These are phyloP conservation scores for Suhomyces panamericanus DNA, from an alignment of 1,139 yeast species.

Conservation along the genomic window DNA sequence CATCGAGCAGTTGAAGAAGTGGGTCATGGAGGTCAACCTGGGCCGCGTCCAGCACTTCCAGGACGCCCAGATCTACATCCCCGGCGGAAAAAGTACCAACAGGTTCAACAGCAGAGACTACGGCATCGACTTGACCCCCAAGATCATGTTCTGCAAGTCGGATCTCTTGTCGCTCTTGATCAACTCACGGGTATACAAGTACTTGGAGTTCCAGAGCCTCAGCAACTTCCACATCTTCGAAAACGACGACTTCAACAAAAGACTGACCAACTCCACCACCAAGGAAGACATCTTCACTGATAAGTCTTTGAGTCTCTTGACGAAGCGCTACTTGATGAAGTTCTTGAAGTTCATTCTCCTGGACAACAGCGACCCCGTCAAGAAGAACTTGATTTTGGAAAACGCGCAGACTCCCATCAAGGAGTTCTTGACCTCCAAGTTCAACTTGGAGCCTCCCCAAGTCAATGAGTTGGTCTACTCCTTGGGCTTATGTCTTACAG, in stretches of 20 bases:
- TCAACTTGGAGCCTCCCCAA: constrained; percentile 72
- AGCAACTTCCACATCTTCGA: constrained; percentile 89
- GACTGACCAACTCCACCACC: constrained; percentile 63
- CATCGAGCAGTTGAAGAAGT: constrained; percentile 75
- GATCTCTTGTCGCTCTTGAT: constrained; percentile 77
- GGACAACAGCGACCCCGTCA: constrained; percentile 59
- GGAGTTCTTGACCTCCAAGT: constrained; percentile 59
- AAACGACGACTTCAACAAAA: constrained; percentile 78
- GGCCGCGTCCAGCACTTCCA: constrained; percentile 51
- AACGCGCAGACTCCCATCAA: constrained; percentile 58
- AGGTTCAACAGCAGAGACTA: constrained; percentile 68
- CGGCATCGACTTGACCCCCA: constrained; percentile 88
- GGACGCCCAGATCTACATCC: constrained; percentile 73
- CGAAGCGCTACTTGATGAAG: constrained; percentile 87
- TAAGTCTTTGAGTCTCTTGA: constrained; percentile 69
- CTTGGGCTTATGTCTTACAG: constrained; percentile 71
- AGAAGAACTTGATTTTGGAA: constrained; percentile 52
- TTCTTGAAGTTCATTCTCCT: constrained; percentile 81
- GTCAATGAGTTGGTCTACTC: constrained; percentile 80
- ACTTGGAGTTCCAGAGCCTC: constrained; percentile 87
- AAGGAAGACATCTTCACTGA: constrained; percentile 94
- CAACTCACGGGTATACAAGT: constrained; percentile 83
- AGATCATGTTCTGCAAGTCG: constrained; percentile 82
- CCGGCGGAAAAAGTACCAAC: constrained; percentile 47
- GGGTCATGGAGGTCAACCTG: constrained; percentile 68